Evolutionary conservation across 2,329 filamentous ascomycete species (phyloP).

Genomic region (Myriosclerotinia scirpicola): DNA sequence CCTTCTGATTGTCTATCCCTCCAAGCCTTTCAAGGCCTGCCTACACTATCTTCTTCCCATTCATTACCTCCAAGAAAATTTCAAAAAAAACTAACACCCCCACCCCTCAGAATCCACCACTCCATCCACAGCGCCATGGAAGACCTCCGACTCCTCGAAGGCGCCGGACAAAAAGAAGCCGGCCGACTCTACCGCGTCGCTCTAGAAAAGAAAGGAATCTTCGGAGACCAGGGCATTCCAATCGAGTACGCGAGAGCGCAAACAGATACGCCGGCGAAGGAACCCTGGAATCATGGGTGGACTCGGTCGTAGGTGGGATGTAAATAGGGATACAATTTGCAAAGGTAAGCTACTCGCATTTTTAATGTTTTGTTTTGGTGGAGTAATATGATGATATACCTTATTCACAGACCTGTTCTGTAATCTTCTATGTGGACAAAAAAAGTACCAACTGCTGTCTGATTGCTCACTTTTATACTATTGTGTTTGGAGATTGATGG

Average conservation of each 20-base stretch:
- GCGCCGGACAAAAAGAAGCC: slow-evolving; percentile 56
- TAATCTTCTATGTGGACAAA: slow-evolving; percentile 66
- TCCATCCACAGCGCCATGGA: slow-evolving; percentile 85
- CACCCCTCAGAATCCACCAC: slow-evolving; percentile 59
- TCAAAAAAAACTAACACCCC: background rate
- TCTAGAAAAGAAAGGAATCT: slow-evolving; percentile 88
- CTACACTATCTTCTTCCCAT: background rate
- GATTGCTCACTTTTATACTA: slow-evolving; percentile 44
- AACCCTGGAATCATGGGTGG: slow-evolving; percentile 94
- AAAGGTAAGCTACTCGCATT: slow-evolving; percentile 8
- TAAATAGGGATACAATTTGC: background rate
- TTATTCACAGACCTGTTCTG: slow-evolving; percentile 84
- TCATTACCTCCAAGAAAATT: no score
- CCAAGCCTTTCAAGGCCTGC: background rate
- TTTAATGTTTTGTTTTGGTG: slow-evolving; percentile 25
- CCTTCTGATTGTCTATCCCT: slow-evolving; percentile 18
- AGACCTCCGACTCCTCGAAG: slow-evolving; percentile 63
- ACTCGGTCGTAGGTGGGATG: slow-evolving; percentile 51
- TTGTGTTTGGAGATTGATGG: background rate
- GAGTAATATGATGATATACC: slow-evolving; percentile 65
- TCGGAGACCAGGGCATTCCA: slow-evolving; percentile 68
- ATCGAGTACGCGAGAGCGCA: slow-evolving; percentile 88
- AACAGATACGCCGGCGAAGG: slow-evolving; percentile 78
- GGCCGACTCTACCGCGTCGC: slow-evolving; percentile 82
- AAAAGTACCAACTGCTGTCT: slow-evolving; percentile 82